A percentile compares a stretch with the other conserved stretches of the same genome.
These are phyloP conservation scores for Mucor lusitanicus DNA, from an alignment of 371 early-diverging fungal genomes.

Conservation along the genomic window DNA sequence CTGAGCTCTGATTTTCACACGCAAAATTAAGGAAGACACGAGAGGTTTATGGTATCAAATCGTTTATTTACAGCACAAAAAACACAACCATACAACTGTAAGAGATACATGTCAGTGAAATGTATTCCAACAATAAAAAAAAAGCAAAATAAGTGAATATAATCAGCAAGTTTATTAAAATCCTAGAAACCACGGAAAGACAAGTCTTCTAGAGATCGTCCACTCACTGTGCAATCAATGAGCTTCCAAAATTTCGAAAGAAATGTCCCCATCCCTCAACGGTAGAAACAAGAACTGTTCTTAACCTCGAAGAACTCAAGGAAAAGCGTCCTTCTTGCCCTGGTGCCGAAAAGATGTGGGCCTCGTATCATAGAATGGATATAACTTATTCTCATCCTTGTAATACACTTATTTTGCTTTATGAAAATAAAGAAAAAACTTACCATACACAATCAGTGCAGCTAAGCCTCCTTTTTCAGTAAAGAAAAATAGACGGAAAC, in stretches of 20 bases:
- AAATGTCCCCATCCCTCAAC: constrained; percentile 31
- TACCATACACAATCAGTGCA: not conserved
- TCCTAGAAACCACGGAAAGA: constrained; percentile 50
- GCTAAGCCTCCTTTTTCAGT: not conserved
- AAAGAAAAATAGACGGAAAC: not conserved
- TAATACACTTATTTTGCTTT: constrained; percentile 4
- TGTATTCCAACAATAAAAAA: not conserved
- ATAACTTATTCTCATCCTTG: constrained; percentile 43
- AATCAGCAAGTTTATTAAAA: constrained; percentile 43
- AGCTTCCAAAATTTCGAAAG: not conserved
- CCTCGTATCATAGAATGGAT: constrained; percentile 54
- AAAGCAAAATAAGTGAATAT: constrained; percentile 14
- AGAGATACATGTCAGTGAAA: not conserved
- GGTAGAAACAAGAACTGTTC: constrained; percentile 20
- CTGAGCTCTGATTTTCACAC: not conserved
- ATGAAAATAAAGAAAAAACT: constrained; percentile 1
- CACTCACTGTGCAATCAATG: constrained; percentile 12
- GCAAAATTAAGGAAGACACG: not conserved
- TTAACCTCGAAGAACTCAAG: constrained; percentile 36
- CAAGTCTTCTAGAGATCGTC: constrained; percentile 7
- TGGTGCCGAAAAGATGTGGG: constrained; percentile 32
- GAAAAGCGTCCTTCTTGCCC: constrained; percentile 13
- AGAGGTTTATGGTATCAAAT: not conserved
- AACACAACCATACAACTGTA: not conserved
- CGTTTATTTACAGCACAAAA: not conserved